Conservation (phyloP, 352 stramenopile genomes). For the Lagenidium giganteum region DNA sequence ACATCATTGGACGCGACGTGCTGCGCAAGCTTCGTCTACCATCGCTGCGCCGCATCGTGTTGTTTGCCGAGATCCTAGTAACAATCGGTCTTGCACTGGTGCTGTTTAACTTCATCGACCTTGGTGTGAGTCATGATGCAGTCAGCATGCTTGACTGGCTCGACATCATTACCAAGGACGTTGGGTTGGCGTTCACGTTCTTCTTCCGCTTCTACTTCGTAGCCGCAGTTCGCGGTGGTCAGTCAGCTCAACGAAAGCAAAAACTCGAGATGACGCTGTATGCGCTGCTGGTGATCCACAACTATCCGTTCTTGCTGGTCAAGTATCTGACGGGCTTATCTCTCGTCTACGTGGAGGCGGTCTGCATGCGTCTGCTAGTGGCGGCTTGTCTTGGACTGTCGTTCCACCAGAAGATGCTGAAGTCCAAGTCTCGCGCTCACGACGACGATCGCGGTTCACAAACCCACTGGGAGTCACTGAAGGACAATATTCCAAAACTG, state of each 20-base stretch:
- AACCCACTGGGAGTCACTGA: too few relatives aligned
- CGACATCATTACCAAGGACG: conserved; percentile 13
- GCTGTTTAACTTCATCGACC: neutral
- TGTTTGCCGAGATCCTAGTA: conserved; percentile 11
- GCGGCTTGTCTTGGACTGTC: too few relatives aligned
- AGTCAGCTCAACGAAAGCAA: conserved; percentile 10
- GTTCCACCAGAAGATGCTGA: too few relatives aligned
- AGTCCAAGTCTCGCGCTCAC: too few relatives aligned
- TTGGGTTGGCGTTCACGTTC: conserved; percentile 18
- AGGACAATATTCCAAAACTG: too few relatives aligned
- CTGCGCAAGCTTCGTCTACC: conserved; percentile 17
- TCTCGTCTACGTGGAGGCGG: too few relatives aligned
- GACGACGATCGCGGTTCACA: too few relatives aligned
- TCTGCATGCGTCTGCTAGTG: too few relatives aligned
- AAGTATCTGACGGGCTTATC: conserved; percentile 14
- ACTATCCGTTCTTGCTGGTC: conserved; percentile 19
- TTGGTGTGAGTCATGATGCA: too few relatives aligned
- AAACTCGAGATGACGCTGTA: conserved; percentile 15
- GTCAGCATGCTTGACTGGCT: conserved; percentile 1
- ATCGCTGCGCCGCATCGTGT: conserved; percentile 19
- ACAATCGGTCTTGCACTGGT: neutral
- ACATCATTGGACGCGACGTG: conserved; percentile 26
- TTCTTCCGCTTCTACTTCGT: conserved; percentile 28
- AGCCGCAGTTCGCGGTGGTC: conserved; percentile 7
- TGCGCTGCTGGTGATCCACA: conserved; percentile 16